A percentile compares a stretch with the other conserved stretches of the same genome.
phyloP scores from a whole-genome alignment of 306 rosid species.

The Glycyrrhiza uralensis region DNA sequence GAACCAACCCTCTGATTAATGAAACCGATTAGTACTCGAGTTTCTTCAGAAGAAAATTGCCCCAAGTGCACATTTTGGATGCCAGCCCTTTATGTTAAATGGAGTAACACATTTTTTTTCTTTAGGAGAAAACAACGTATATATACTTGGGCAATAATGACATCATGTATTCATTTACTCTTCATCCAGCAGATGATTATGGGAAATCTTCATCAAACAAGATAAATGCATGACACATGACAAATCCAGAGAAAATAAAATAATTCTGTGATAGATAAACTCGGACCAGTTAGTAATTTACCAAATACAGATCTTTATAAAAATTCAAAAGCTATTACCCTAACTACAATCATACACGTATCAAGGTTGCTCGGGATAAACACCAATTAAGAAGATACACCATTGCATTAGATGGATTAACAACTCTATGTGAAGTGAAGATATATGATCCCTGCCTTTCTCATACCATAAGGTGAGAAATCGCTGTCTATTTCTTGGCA shows the following conservation, averaged over 20 bases:
- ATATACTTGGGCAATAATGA: background rate
- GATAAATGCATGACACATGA: background rate
- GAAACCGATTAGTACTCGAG: too few species aligned
- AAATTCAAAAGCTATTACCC: conserved; percentile 4
- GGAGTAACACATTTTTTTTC: too few species aligned
- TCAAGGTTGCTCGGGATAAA: background rate
- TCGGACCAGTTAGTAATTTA: background rate
- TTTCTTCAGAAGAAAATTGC: too few species aligned
- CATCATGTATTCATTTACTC: background rate
- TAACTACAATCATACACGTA: conserved; percentile 36
- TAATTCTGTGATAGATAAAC: background rate
- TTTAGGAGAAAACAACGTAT: too few species aligned
- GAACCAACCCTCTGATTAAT: background rate
- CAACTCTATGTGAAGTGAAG: conserved; percentile 16
- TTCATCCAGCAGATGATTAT: background rate
- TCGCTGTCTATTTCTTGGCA: conserved; percentile 68
- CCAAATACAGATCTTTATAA: conserved; percentile 15
- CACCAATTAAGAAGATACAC: conserved; percentile 25
- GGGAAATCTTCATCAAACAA: background rate
- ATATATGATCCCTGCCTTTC: conserved; percentile 11
- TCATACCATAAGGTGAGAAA: conserved; percentile 12
- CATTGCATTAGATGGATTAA: conserved; percentile 20
- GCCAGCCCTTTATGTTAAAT: too few species aligned
- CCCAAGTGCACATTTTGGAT: too few species aligned
- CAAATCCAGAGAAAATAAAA: background rate